Percentiles rank a stretch among this genome's conserved stretches.
Evolutionary conservation across 176 grass and related monocot species (phyloP).

Genomic region (Olyra latifolia): DNA sequence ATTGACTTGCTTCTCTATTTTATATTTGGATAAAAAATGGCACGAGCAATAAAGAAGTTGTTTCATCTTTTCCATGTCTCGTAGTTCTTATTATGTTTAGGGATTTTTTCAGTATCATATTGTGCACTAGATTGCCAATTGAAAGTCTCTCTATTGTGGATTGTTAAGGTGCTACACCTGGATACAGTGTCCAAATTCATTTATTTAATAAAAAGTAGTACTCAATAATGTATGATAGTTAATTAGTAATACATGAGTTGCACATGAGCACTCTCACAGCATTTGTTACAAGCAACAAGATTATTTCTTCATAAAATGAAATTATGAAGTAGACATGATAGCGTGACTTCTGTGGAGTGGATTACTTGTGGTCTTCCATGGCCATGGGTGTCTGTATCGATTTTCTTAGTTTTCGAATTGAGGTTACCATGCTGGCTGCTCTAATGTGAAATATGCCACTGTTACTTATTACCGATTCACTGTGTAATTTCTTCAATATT

Average conservation of each 20-base stretch:
- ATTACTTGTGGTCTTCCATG: neutral
- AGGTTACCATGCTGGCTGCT: neutral
- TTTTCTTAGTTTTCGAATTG: constrained; percentile 15
- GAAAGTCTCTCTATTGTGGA: neutral
- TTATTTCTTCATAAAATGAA: constrained; percentile 4
- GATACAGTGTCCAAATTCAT: neutral
- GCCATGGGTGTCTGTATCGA: neutral
- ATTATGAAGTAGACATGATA: neutral
- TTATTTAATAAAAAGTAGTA: neutral
- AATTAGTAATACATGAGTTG: neutral
- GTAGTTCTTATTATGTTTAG: neutral
- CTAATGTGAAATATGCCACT: constrained; percentile 6
- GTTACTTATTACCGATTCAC: neutral
- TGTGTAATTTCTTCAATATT: constrained; percentile 5
- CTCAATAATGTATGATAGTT: neutral
- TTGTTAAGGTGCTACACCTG: neutral
- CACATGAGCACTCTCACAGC: neutral
- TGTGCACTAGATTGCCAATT: neutral
- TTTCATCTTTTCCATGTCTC: neutral
- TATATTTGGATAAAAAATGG: neutral
- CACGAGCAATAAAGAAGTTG: neutral
- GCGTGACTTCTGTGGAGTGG: neutral
- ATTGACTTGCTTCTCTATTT: neutral
- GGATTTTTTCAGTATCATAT: neutral
- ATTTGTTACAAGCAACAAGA: neutral